Conservation (phyloP, 306 rosid species). For the Lotus japonicus region DNA sequence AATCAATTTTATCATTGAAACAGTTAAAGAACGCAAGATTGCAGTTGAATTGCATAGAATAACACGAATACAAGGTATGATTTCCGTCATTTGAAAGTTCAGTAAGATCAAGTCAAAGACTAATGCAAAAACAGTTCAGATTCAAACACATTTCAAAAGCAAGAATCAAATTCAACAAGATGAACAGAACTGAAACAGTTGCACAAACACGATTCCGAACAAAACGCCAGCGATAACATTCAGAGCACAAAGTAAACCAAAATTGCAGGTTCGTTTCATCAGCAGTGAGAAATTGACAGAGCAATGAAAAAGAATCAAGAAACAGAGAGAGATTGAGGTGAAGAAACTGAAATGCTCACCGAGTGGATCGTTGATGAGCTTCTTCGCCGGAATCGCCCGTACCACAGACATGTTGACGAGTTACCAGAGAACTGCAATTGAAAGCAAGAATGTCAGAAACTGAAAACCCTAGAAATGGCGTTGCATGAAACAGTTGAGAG, state of each 20-base stretch:
- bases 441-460: background rate
- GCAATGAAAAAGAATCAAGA: background rate
- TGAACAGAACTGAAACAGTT: conserved; percentile 10
- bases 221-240: background rate
- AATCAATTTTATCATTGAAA: background rate
- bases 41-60: background rate
- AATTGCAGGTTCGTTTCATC: background rate
- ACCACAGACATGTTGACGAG: conserved; percentile 45
- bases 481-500: conserved; percentile 39
- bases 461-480: conserved; percentile 47
- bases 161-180: background rate
- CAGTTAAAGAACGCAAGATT: background rate
- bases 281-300: background rate
- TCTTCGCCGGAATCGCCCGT: conserved; percentile 52
- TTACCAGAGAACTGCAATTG: background rate
- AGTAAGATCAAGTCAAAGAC: conserved; percentile 5
- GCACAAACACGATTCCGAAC: background rate
- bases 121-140: conserved; percentile 15
- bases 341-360: conserved; percentile 33
- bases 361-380: conserved; percentile 77
- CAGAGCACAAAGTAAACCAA: background rate
- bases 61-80: background rate
- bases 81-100: background rate
- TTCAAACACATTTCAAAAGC: background rate
- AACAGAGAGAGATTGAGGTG: background rate